Percentiles rank a stretch among this genome's conserved stretches.
These are phyloP conservation scores for Talaromyces funiculosus DNA, from an alignment of 2,329 filamentous ascomycete genomes.

Conservation along the genomic window DNA sequence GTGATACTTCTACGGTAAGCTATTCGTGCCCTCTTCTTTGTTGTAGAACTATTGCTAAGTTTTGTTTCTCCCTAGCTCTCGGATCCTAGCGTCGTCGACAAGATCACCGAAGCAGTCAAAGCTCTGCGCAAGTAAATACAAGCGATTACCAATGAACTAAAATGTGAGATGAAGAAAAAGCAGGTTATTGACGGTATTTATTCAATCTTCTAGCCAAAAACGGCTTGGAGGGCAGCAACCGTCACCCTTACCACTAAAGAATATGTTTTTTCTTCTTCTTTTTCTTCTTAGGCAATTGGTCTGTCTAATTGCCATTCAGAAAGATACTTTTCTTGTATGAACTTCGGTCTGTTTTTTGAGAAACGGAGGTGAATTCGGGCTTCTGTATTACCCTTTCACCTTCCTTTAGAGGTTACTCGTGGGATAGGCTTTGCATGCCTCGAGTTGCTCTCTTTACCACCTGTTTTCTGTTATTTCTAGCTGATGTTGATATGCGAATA, in stretches of 20 bases:
- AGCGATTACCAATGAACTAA: not conserved
- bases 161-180: not conserved
- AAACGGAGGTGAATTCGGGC: not conserved
- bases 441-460: too few species aligned
- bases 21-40: not conserved
- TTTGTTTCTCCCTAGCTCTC: slow-evolving; percentile 57
- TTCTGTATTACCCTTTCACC: not conserved
- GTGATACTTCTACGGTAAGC: slow-evolving; percentile 84
- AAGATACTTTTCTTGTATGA: not conserved
- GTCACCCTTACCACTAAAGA: not conserved
- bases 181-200: not conserved
- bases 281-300: not conserved
- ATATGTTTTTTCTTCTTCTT: not conserved
- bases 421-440: not conserved
- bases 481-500: not conserved
- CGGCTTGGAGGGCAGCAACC: too few species aligned
- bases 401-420: not conserved
- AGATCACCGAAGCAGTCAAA: slow-evolving; percentile 80
- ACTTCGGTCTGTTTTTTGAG: not conserved
- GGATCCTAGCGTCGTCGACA: slow-evolving; percentile 81
- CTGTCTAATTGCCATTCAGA: not conserved
- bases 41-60: not conserved
- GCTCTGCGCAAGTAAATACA: slow-evolving; percentile 32
- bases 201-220: not conserved
- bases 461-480: not conserved